These are phyloP conservation scores for Stellera chamaejasme DNA, from an alignment of 345 rosid genomes.

Conservation along the genomic window DNA sequence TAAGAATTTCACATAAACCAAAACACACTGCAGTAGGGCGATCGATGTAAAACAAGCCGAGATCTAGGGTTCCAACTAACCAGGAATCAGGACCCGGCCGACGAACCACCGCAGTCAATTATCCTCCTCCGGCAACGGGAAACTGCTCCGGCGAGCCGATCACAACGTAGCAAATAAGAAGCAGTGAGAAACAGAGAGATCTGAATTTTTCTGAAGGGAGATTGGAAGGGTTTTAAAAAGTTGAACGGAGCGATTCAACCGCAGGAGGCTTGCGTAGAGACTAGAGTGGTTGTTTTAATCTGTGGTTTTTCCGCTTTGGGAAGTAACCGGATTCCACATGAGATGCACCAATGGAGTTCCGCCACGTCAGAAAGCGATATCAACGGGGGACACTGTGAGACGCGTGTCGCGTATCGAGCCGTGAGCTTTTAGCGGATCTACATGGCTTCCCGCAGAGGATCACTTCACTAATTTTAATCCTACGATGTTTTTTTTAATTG, in stretches of 20 bases:
- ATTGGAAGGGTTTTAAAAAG: background rate
- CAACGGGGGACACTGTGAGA: too few relatives aligned
- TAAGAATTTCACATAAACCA: too few relatives aligned
- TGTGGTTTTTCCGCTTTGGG: background rate
- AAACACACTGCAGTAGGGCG: too few relatives aligned
- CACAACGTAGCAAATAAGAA: too few relatives aligned
- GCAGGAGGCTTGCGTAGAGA: slow-evolving; percentile 1
- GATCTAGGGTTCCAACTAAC: background rate
- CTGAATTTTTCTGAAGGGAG: background rate
- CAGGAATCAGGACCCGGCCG: background rate
- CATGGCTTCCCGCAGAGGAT: too few relatives aligned
- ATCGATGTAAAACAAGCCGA: background rate
- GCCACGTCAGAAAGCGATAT: slow-evolving; percentile 10
- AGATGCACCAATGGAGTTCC: background rate
- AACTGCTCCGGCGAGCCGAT: too few relatives aligned
- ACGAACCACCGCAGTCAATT: too few relatives aligned
- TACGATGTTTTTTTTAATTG: too few relatives aligned
- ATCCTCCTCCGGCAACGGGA: too few relatives aligned
- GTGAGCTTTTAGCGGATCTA: too few relatives aligned
- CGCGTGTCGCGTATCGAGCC: too few relatives aligned
- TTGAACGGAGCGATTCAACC: slow-evolving; percentile 16
- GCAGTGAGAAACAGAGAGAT: slow-evolving; percentile 3
- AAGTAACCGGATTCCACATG: background rate
- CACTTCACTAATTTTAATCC: too few relatives aligned
- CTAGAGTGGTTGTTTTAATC: background rate